A percentile compares a stretch with the other conserved stretches of the same genome.
Evolutionary conservation across 192 early-diverging fungal genomes (phyloP).

Genomic region (Bifiguratus adelaidae): DNA sequence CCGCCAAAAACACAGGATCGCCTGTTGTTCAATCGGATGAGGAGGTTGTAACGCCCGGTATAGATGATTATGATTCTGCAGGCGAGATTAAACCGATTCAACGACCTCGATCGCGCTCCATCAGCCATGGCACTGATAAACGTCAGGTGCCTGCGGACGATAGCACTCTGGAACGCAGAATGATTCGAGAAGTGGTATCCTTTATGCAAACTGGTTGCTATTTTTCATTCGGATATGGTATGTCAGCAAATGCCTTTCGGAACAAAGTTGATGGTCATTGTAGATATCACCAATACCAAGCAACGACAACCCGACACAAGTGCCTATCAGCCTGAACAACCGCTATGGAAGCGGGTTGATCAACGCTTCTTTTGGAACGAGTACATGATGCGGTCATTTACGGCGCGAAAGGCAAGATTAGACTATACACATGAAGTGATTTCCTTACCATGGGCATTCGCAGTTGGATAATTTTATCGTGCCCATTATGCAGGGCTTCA

Average conservation of each 20-base stretch:
- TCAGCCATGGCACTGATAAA: too few species aligned
- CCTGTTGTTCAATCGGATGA: too few species aligned
- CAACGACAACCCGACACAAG: constrained; percentile 16
- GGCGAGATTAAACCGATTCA: too few species aligned
- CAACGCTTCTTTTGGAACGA: constrained; percentile 54
- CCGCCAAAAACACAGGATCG: too few species aligned
- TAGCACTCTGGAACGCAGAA: constrained; percentile 25
- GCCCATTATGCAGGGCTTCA: constrained; percentile 60
- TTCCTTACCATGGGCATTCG: background rate
- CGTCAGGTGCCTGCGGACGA: constrained; percentile 18
- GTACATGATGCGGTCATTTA: background rate
- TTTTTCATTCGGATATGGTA: constrained; percentile 34
- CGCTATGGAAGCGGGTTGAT: constrained; percentile 26
- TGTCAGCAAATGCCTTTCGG: constrained; percentile 4
- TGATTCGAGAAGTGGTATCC: constrained; percentile 30
- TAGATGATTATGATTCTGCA: too few species aligned
- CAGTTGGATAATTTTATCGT: constrained; percentile 40
- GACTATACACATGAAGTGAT: background rate
- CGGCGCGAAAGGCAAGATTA: background rate
- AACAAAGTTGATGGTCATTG: background rate
- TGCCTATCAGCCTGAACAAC: background rate
- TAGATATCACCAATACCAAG: constrained; percentile 30
- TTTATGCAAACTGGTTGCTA: constrained; percentile 32
- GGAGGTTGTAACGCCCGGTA: too few species aligned
- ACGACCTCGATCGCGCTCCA: too few species aligned